Evolutionary conservation across 495 filamentous ascomycete genomes (phyloP), one percentile per base, ranked within the genome.

Genomic region (Hypoxylon crocopeplum): DNA sequence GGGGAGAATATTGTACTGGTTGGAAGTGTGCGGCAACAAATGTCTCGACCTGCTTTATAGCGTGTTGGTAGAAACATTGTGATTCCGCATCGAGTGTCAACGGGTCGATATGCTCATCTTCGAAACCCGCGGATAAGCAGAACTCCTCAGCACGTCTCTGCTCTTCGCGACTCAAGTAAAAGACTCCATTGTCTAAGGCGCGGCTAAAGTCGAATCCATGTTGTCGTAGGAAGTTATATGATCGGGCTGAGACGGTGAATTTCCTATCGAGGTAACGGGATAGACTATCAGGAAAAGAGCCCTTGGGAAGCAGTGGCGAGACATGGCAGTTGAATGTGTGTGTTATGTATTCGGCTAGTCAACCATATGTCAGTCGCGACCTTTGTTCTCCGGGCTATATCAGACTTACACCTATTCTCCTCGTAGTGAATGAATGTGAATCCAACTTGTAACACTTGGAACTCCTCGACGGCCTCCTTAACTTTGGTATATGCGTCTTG

Each of bases 401-500:
- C 3, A 12, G 17, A 56, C 22, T 25, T 50, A 64, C 66, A 40
- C 77, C 81, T 78, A 40, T 69, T 68, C 1, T 80, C 67, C 11
- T 69, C 80, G 53, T 86, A 84, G 37, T 77, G 69, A 29, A 84
- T 81, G 49, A 85, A 84, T 0, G 88, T 92, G 48, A 96, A 69
- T 1, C 91, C 91, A 37, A 96, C 64, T 67, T 96, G 91, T 0
- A 94, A 70, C 19, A 93, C 78, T 58, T 88, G 84, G 56, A 86
- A 94, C 11, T 78, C 80, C 39, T 89, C 82, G 2, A 90, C 90
- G 1, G 85, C 86, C 20, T 73, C 70, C 67, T 84, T 90, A 25
- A 77, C 75, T 40, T 88, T 84, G 11, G 72, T 62, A 62, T 94
- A 94, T n/a, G 83, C 75, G 29, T 89, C 76, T 56, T 91, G 82